These are phyloP conservation scores for Styphnolobium japonicum DNA, from an alignment of 306 rosid species.

Conservation along the genomic window DNA sequence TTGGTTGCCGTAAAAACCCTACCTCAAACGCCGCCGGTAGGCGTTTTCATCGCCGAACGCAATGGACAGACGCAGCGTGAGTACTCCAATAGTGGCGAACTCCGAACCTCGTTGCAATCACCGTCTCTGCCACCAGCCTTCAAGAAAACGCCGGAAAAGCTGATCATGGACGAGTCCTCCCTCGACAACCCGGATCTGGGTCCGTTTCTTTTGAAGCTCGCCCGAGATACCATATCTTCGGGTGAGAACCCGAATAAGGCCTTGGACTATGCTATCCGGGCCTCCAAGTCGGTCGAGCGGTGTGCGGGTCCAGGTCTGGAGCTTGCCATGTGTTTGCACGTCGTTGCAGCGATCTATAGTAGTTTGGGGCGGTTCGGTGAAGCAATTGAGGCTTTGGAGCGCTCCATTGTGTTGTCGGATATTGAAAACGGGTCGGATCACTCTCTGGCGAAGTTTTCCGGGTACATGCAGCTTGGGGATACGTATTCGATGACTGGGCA, in stretches of 20 bases:
- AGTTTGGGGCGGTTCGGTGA: conserved; percentile 63
- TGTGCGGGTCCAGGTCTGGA: conserved; percentile 49
- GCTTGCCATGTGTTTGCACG: conserved; percentile 67
- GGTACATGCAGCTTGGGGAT: conserved; percentile 91
- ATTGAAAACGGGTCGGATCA: conserved; percentile 44
- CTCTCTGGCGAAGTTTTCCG: conserved; percentile 60
- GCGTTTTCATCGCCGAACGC: conserved; percentile 17
- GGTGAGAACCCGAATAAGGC: conserved; percentile 71
- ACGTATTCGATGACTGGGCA: conserved; percentile 67
- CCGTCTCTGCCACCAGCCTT: too few species aligned
- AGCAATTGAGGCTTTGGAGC: conserved; percentile 58
- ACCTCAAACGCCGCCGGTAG: conserved; percentile 38
- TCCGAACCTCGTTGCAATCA: neutral
- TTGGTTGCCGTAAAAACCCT: conserved; percentile 34
- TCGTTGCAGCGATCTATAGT: conserved; percentile 68
- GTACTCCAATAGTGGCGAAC: conserved; percentile 7
- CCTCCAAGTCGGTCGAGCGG: conserved; percentile 54
- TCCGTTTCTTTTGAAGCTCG: conserved; percentile 70
- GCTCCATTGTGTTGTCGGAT: conserved; percentile 52
- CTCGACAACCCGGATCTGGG: conserved; percentile 76
- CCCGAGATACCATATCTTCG: conserved; percentile 64
- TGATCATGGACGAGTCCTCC: conserved; percentile 33
- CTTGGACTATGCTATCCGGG: conserved; percentile 70
- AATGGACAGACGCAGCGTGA: conserved; percentile 7
- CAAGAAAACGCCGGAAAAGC: conserved; percentile 32